These are phyloP conservation scores for Byssoonygena ceratinophila DNA, from an alignment of 2,329 filamentous ascomycete genomes.

Conservation along the genomic window DNA sequence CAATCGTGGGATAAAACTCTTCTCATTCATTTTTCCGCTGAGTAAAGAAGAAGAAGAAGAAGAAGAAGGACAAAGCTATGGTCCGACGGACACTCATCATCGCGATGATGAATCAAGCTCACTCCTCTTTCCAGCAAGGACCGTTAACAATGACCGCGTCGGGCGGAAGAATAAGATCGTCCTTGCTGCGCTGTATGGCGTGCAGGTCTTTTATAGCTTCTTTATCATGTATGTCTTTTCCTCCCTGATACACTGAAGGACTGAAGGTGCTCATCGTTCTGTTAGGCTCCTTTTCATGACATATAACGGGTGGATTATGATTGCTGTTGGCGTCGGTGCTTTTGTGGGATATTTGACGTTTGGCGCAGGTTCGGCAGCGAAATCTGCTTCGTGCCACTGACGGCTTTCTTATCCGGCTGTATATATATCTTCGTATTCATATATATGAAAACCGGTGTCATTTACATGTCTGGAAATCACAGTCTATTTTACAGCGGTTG, in stretches of 20 bases:
- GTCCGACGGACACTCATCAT: not conserved
- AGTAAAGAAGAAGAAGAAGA: slow-evolving; percentile 4
- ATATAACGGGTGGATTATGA: slow-evolving; percentile 98
- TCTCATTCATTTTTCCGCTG: slow-evolving; percentile 1
- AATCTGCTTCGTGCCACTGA: slow-evolving; percentile 84
- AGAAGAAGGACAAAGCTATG: not conserved
- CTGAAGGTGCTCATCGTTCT: not conserved
- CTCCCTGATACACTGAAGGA: not conserved
- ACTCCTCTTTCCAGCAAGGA: slow-evolving; percentile 65
- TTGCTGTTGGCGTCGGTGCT: slow-evolving; percentile 76
- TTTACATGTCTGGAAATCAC: no score
- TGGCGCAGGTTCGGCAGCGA: slow-evolving; percentile 59
- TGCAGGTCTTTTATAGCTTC: slow-evolving; percentile 97
- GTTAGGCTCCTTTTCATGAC: slow-evolving; percentile 95
- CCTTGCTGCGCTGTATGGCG: slow-evolving; percentile 73
- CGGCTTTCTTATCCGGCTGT: not conserved
- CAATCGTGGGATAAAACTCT: slow-evolving; percentile 2
- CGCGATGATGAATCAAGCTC: slow-evolving; percentile 47
- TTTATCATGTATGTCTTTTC: slow-evolving; percentile 82
- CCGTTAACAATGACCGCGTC: slow-evolving; percentile 45
- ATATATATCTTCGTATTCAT: no score
- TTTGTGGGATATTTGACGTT: slow-evolving; percentile 82
- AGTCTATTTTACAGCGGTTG: no score
- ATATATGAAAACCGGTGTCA: no score
- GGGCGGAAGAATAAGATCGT: slow-evolving; percentile 62